Evolutionary conservation across 164 flowering plant genomes (phyloP).

Genomic region (Aristolochia fimbriata): DNA sequence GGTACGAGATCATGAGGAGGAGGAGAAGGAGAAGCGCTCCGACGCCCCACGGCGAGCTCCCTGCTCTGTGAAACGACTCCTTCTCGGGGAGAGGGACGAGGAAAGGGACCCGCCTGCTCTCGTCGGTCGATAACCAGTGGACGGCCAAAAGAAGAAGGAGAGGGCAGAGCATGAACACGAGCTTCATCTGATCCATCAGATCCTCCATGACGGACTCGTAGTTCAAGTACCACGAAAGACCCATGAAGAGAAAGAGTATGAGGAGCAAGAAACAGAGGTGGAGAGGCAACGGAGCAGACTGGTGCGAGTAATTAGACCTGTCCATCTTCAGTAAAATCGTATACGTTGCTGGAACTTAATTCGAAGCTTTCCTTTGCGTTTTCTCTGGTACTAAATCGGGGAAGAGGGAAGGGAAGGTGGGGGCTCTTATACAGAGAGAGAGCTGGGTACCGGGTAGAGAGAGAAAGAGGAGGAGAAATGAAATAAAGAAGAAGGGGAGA

Average conservation of each 20-base stretch:
- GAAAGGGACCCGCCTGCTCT: conserved; percentile 23
- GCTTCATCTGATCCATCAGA: conserved; percentile 44
- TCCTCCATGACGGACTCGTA: conserved; percentile 47
- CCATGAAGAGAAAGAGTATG: conserved; percentile 32
- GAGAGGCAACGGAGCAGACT: conserved; percentile 29
- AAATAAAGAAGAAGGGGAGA: not conserved
- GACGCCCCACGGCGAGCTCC: conserved; percentile 93
- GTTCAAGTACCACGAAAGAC: conserved; percentile 57
- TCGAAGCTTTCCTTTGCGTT: not conserved
- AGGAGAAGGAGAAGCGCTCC: conserved; percentile 56
- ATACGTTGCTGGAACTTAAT: conserved; percentile 9
- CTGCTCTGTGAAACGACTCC: conserved; percentile 70
- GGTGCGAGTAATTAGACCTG: conserved; percentile 6
- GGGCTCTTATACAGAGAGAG: not conserved
- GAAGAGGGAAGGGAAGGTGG: not conserved
- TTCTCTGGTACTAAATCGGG: no score
- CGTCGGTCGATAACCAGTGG: conserved; percentile 47
- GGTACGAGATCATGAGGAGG: conserved; percentile 75
- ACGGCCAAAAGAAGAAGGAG: conserved; percentile 46
- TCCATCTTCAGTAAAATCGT: conserved; percentile 9
- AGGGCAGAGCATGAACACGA: conserved; percentile 50
- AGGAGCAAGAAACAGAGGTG: conserved; percentile 56
- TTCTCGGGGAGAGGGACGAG: conserved; percentile 42
- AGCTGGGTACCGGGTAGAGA: not conserved
- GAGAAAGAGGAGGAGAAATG: no score